Conservation (phyloP, 2,329 filamentous ascomycete genomes). For the Talaromyces verruculosus region DNA sequence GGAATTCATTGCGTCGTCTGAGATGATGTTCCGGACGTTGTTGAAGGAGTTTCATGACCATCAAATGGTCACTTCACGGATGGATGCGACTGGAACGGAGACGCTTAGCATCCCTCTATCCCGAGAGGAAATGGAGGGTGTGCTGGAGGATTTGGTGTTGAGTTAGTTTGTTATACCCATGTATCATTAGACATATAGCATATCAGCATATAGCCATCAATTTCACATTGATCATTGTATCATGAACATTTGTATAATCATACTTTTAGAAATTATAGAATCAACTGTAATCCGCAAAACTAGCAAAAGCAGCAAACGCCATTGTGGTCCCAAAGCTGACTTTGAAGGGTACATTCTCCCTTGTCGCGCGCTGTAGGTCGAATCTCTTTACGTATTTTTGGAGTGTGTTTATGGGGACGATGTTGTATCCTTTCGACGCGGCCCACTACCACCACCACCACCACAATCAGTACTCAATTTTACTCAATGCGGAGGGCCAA, state of each 20-base stretch:
- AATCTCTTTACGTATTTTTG: conserved; percentile 45
- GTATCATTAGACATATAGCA: neutral
- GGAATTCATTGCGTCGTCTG: conserved; percentile 94
- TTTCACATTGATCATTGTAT: neutral
- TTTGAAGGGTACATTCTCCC: conserved; percentile 47
- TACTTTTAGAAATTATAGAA: too few species aligned
- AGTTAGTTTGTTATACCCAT: conserved; percentile 28
- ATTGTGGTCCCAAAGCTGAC: conserved; percentile 48
- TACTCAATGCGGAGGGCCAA: neutral
- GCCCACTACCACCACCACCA: conserved; percentile 37
- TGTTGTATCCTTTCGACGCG: conserved; percentile 48
- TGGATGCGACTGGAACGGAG: conserved; percentile 82
- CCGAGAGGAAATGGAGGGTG: conserved; percentile 82
- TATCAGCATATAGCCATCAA: neutral
- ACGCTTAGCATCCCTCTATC: conserved; percentile 80
- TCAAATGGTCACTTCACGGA: conserved; percentile 89
- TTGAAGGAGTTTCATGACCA: conserved; percentile 98
- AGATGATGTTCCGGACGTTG: conserved; percentile 91
- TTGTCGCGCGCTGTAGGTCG: conserved; percentile 40
- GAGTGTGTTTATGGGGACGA: conserved; percentile 43
- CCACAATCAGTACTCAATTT: neutral
- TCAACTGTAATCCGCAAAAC: conserved; percentile 32
- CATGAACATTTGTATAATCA: too few species aligned
- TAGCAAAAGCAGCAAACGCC: conserved; percentile 48
- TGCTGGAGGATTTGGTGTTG: conserved; percentile 71